These are phyloP conservation scores for Pseudogymnoascus sp. DNA, from an alignment of 2,329 filamentous ascomycete genomes.

Conservation along the genomic window DNA sequence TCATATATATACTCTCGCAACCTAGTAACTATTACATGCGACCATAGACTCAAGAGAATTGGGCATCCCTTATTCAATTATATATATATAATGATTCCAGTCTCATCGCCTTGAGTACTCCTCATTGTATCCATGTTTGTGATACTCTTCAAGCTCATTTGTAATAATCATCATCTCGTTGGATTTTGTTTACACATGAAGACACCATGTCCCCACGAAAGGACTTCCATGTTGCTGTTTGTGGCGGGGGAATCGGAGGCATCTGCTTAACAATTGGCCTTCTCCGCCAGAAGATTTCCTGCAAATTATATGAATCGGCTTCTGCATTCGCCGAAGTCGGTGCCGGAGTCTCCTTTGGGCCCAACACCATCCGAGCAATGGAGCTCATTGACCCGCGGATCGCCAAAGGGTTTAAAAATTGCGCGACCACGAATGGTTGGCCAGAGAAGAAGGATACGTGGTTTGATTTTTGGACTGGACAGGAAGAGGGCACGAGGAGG, in stretches of 20 bases:
- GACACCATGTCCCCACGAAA: conserved; percentile 11
- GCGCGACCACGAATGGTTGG: conserved; percentile 21
- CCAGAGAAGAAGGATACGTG: conserved; percentile 20
- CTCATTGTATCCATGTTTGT: neutral
- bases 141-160: neutral
- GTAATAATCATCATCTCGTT: neutral
- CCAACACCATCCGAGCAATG: conserved; percentile 26
- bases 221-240: conserved; percentile 26
- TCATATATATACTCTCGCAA: too few relatives aligned
- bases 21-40: too few relatives aligned
- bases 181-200: neutral
- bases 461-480: conserved; percentile 24
- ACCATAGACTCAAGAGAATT: too few relatives aligned
- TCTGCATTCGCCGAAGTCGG: conserved; percentile 27
- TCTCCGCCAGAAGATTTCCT: conserved; percentile 23
- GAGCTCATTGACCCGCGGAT: conserved; percentile 23
- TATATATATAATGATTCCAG: neutral
- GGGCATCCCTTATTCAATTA: too few relatives aligned
- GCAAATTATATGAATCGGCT: conserved; percentile 25
- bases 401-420: conserved; percentile 19
- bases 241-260: conserved; percentile 26
- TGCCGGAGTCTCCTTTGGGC: conserved; percentile 26
- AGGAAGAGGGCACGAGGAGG: neutral
- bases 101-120: neutral
- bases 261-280: conserved; percentile 25